Evolutionary conservation across 2,329 filamentous ascomycete species (phyloP).

Genomic region (Colletotrichum cereale): DNA sequence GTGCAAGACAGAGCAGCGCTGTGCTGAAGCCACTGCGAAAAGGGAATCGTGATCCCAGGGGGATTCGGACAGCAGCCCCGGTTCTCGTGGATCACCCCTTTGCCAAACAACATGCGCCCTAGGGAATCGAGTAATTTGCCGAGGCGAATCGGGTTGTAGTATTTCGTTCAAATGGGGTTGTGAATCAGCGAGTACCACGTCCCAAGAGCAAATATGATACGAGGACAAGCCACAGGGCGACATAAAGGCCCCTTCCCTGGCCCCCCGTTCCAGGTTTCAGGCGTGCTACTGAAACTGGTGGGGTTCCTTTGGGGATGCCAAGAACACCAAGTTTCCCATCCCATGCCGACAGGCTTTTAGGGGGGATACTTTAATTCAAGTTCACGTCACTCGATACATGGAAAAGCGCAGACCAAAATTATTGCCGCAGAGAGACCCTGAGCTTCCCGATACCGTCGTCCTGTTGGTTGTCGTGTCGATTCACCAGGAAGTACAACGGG

Average conservation of each 20-base stretch:
- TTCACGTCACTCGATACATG: slow-evolving; percentile 2
- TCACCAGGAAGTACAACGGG: neutral
- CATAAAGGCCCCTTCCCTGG: neutral
- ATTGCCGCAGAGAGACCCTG: neutral
- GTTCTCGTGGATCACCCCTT: neutral
- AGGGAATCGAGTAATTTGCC: neutral
- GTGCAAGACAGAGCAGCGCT: neutral
- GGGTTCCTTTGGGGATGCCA: slow-evolving; percentile 10
- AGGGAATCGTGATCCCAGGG: neutral
- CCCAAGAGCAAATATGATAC: slow-evolving; percentile 33
- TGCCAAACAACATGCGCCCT: neutral
- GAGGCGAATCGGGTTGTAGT: too few species aligned
- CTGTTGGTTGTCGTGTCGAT: neutral
- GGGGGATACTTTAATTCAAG: neutral
- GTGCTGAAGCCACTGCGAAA: neutral
- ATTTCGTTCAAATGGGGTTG: neutral
- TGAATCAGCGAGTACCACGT: neutral
- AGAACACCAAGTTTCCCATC: slow-evolving; percentile 22
- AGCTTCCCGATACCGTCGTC: neutral
- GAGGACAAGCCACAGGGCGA: slow-evolving; percentile 3
- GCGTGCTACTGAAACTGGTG: slow-evolving; percentile 31
- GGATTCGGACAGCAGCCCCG: neutral
- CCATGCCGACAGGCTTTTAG: neutral
- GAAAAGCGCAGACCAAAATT: neutral
- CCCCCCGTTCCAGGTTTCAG: slow-evolving; percentile 35